These are phyloP conservation scores for Ogataea pini DNA, from an alignment of 805 yeast genomes.

Conservation along the genomic window DNA sequence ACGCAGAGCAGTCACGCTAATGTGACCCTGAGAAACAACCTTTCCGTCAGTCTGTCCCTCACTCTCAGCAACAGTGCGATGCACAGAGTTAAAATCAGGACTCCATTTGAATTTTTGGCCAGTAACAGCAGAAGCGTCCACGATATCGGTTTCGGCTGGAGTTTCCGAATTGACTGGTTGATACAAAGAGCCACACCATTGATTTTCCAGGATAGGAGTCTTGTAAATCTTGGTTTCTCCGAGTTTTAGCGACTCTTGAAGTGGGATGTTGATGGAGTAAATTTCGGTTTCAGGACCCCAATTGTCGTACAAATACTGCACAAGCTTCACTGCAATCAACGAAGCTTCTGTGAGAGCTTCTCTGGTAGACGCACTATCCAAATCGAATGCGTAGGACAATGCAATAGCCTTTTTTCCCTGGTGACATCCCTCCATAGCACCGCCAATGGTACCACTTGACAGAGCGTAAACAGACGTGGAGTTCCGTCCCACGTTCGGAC, in stretches of 20 bases:
- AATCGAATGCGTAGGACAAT: slow-evolving; percentile 78
- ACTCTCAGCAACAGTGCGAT: slow-evolving; percentile 47
- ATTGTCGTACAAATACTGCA: slow-evolving; percentile 55
- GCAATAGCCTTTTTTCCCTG: slow-evolving; percentile 74
- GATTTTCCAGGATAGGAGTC: slow-evolving; percentile 79
- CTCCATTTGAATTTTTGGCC: slow-evolving; percentile 70
- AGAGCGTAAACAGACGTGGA: slow-evolving; percentile 85
- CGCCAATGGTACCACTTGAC: slow-evolving; percentile 95
- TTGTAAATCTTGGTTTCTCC: slow-evolving; percentile 61
- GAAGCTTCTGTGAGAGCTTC: slow-evolving; percentile 64
- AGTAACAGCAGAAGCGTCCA: slow-evolving; percentile 44
- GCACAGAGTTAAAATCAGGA: slow-evolving; percentile 76
- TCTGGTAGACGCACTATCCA: slow-evolving; percentile 47
- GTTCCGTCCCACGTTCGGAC: slow-evolving; percentile 95
- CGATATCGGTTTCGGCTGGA: slow-evolving; percentile 40
- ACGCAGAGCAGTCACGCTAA: slow-evolving; percentile 67
- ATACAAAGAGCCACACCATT: slow-evolving; percentile 55
- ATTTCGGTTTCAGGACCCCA: slow-evolving; percentile 67
- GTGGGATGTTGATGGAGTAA: slow-evolving; percentile 83
- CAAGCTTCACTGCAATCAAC: slow-evolving; percentile 60
- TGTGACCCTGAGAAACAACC: slow-evolving; percentile 61
- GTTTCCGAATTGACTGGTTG: slow-evolving; percentile 14
- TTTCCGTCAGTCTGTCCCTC: slow-evolving; percentile 64
- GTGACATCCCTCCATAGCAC: slow-evolving; percentile 90
- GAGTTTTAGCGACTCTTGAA: slow-evolving; percentile 52